Evolutionary conservation across 177 flowering plant genomes (phyloP).

Genomic region (Tripterygium wilfordii): DNA sequence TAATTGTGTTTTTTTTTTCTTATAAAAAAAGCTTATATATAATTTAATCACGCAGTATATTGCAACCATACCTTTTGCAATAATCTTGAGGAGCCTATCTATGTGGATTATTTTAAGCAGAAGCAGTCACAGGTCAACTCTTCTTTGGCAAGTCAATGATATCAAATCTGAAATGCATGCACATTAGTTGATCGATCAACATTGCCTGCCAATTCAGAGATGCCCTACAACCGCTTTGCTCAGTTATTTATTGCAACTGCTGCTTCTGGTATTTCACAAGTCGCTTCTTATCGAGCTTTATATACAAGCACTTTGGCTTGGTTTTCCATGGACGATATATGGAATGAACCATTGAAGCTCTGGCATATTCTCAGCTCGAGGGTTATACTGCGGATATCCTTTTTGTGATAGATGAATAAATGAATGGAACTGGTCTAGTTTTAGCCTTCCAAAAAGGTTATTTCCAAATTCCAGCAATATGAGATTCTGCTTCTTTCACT

Average conservation of each 20-base stretch:
- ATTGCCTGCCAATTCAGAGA: conserved; percentile 41
- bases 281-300: not conserved
- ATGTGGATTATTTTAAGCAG: not conserved
- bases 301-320: not conserved
- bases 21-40: no score
- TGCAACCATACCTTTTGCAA: no score
- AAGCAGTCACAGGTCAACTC: conserved; percentile 3
- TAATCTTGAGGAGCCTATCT: no score
- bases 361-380: conserved; percentile 31
- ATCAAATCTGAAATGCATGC: no score
- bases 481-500: no score
- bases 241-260: not conserved
- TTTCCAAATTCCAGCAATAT: no score
- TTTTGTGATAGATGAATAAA: not conserved
- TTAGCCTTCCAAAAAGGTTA: not conserved
- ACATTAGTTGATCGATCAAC: not conserved
- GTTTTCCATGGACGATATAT: not conserved
- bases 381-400: conserved; percentile 14
- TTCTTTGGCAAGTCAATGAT: conserved; percentile 2
- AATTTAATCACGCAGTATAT: no score
- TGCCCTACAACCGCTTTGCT: conserved; percentile 38
- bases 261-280: not conserved
- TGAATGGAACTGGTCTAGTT: not conserved
- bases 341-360: conserved; percentile 16
- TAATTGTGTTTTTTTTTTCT: no score